phyloP scores from a whole-genome alignment of 306 rosid species.

The Prunus davidiana region DNA sequence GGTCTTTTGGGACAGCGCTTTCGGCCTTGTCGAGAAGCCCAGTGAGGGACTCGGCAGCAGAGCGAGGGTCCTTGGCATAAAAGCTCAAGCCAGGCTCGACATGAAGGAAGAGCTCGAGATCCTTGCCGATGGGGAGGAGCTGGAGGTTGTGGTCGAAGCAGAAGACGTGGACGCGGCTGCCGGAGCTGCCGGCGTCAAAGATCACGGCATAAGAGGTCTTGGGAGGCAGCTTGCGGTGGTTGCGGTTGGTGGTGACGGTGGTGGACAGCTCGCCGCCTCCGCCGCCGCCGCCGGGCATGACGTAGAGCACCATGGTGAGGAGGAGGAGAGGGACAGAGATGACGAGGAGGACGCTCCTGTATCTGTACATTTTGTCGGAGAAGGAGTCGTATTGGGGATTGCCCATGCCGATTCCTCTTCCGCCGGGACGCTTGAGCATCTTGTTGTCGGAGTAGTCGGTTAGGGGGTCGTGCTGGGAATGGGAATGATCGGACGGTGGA shows the following conservation, averaged over 20 bases:
- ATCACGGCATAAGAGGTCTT: constrained; percentile 61
- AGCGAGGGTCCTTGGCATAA: constrained; percentile 58
- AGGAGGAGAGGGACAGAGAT: constrained; percentile 67
- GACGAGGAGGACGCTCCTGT: constrained; percentile 65
- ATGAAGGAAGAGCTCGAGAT: constrained; percentile 84
- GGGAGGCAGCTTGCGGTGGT: constrained; percentile 58
- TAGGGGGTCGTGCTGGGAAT: constrained; percentile 16
- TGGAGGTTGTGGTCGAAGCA: constrained; percentile 65
- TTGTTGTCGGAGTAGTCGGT: constrained; percentile 39
- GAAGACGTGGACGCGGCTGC: constrained; percentile 97
- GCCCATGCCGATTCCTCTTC: constrained; percentile 7
- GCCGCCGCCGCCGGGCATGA: constrained; percentile 50
- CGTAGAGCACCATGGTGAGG: constrained; percentile 55
- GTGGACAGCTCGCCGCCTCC: neutral
- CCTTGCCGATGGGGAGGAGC: constrained; percentile 87
- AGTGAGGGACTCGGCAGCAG: constrained; percentile 71
- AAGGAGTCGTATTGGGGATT: constrained; percentile 49
- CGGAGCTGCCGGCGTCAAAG: constrained; percentile 98
- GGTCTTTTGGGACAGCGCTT: constrained; percentile 64
- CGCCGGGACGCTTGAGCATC: constrained; percentile 77
- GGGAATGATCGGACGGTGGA: constrained; percentile 60
- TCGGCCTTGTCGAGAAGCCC: constrained; percentile 70
- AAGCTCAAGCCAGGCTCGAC: constrained; percentile 76
- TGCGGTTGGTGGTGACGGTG: constrained; percentile 32
- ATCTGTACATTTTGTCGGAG: constrained; percentile 68